phyloP scores from a whole-genome alignment of 768 basidiomycete species.

The Tricholoma sp. region DNA sequence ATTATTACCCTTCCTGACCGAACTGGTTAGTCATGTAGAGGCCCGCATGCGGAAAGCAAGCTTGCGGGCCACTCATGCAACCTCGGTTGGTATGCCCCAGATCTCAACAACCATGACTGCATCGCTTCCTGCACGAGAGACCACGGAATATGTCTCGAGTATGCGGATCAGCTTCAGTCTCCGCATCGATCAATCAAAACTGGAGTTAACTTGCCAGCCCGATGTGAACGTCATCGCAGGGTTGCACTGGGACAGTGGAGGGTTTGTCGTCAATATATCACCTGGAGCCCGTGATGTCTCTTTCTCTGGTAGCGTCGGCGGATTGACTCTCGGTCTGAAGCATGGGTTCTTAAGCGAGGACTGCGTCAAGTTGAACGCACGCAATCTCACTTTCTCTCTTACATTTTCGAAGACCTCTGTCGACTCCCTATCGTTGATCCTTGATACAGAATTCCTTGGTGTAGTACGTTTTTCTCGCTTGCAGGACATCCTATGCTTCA shows the following conservation, averaged over 20 bases:
- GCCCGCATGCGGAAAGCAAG: slow-evolving; percentile 56
- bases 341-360: slow-evolving; percentile 85
- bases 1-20: slow-evolving; percentile 80
- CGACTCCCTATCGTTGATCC: slow-evolving; percentile 62
- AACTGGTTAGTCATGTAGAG: slow-evolving; percentile 68
- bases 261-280: slow-evolving; percentile 75
- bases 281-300: slow-evolving; percentile 68
- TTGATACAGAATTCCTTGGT: slow-evolving; percentile 85
- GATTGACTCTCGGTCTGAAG: slow-evolving; percentile 74
- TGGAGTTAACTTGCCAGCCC: slow-evolving; percentile 84
- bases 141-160: slow-evolving; percentile 32
- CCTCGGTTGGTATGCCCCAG: slow-evolving; percentile 9
- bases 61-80: slow-evolving; percentile 19
- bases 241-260: slow-evolving; percentile 91
- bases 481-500: slow-evolving; percentile 92
- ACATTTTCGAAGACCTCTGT: slow-evolving; percentile 51
- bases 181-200: slow-evolving; percentile 84
- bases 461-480: slow-evolving; percentile 79
- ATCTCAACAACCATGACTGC: not conserved
- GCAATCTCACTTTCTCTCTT: slow-evolving; percentile 77
- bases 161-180: slow-evolving; percentile 82
- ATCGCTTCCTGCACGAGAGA: slow-evolving; percentile 10
- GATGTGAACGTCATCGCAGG: slow-evolving; percentile 91
- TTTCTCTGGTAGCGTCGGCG: slow-evolving; percentile 77
- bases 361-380: slow-evolving; percentile 73